Conservation (phyloP, 1,284 basidiomycete genomes). For the Ganoderma lingzhi region DNA sequence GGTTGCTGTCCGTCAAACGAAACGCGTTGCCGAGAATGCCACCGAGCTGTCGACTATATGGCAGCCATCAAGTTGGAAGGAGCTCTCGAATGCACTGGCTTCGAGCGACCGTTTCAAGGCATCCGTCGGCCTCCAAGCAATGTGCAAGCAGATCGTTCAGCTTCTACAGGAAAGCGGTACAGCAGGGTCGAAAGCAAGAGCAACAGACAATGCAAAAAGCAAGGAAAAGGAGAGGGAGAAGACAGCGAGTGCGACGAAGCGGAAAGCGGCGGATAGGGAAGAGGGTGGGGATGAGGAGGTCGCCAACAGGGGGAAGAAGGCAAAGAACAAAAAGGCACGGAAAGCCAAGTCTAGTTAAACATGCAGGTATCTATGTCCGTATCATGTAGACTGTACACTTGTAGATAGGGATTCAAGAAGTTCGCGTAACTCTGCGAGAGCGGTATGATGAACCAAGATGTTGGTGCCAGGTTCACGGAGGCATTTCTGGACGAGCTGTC, state of each 20-base stretch:
- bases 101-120: slow-evolving; percentile 53
- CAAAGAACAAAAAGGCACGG: slow-evolving; percentile 64
- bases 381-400: slow-evolving; percentile 18
- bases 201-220: slow-evolving; percentile 4
- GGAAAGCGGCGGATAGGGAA: slow-evolving; percentile 39
- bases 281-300: slow-evolving; percentile 37
- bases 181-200: slow-evolving; percentile 23
- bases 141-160: slow-evolving; percentile 58
- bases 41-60: slow-evolving; percentile 46
- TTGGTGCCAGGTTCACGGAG: slow-evolving; percentile 14
- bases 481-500: slow-evolving; percentile 29
- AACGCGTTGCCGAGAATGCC: slow-evolving; percentile 46
- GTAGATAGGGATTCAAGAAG: slow-evolving; percentile 25
- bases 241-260: slow-evolving; percentile 30
- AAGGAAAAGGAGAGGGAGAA: slow-evolving; percentile 17
- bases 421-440: slow-evolving; percentile 25
- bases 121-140: slow-evolving; percentile 51
- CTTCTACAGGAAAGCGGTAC: slow-evolving; percentile 26
- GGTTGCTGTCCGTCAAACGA: slow-evolving; percentile 71
- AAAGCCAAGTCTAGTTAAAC: slow-evolving; percentile 39
- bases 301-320: slow-evolving; percentile 47
- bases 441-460: slow-evolving; percentile 17
- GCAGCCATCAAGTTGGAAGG: slow-evolving; percentile 53
- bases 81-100: slow-evolving; percentile 47
- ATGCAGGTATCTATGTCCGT: background rate